Conservation (phyloP, 805 yeast species). For the Ogataea methylovora region DNA sequence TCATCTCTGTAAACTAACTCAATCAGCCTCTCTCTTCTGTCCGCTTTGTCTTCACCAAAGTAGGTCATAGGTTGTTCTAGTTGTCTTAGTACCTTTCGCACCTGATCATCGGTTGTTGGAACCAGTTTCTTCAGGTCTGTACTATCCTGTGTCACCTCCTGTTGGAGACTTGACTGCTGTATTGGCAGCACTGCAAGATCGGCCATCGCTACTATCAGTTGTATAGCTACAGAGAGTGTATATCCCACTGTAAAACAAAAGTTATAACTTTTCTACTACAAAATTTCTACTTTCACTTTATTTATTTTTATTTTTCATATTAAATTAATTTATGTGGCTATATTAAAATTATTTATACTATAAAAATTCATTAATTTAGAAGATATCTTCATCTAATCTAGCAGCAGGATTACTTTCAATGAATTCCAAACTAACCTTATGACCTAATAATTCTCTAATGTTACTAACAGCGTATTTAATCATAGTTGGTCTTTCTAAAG, state of each 20-base stretch:
- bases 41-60: slow-evolving; percentile 53
- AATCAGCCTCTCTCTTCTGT: slow-evolving; percentile 47
- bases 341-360: no score
- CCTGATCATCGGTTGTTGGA: slow-evolving; percentile 65
- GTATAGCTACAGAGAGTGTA: no score
- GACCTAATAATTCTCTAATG: slow-evolving; percentile 95
- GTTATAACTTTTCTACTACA: no score
- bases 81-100: slow-evolving; percentile 37
- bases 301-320: no score
- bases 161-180: no score
- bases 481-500: slow-evolving; percentile 98
- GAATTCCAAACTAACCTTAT: slow-evolving; percentile 90
- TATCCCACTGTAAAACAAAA: no score
- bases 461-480: slow-evolving; percentile 93
- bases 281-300: no score
- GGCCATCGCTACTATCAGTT: no score
- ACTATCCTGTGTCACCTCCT: neutral
- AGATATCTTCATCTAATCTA: slow-evolving; percentile 76
- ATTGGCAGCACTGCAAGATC: no score
- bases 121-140: slow-evolving; percentile 21
- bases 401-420: slow-evolving; percentile 97
- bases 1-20: slow-evolving; percentile 31
- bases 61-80: slow-evolving; percentile 50
- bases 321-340: no score
- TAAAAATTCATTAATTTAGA: slow-evolving; percentile 10